Evolutionary conservation across 129 eudicot genomes (phyloP), one percentile per base, ranked within the genome.

Genomic region (Escallonia herrerae): DNA sequence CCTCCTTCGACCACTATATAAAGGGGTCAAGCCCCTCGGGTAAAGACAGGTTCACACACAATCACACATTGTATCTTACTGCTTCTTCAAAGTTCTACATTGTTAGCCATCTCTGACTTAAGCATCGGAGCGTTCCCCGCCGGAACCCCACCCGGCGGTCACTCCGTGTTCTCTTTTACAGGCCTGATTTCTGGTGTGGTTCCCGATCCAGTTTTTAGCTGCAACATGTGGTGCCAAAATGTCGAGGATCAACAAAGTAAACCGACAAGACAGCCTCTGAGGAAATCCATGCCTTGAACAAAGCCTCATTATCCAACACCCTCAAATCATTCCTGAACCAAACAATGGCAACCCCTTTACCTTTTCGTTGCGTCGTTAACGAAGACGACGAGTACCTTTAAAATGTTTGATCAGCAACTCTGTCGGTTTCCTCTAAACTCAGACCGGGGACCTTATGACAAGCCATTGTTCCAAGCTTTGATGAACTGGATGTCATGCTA

Each of bases 241-340:
- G 63, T 55, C 88, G 73, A 8, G 94, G 88, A 74, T 86, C 94
- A 64, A 86, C 69, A 67, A 83, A 86, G 68, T 86, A 82, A 4
- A 86, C 79, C 45, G 94, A 88, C 75, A 86, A 74, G 14, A 86
- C 65, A 51, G 71, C 66, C 64, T 82, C 75, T 5, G 94, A 86
- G 9, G 81, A 76, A 48, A 45, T 56, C 88, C 94, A 86, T 13
- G 85, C 94, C 68, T 49, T 79, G 43, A 66, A 79, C 74, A 86
- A 59, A 13, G 76, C 88, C 72, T 86, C 94, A 69, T 86, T 86
- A 66, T 86, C 94, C 81, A 82, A 63, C 9, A 82, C 71, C 15
- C 94, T 86, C 75, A 86, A 74, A 73, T 86, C 94, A 74, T 82
- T 86, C 64, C 88, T 76, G 41, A 86, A 82, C 94, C 94, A 86